Evolutionary conservation across 768 basidiomycete genomes (phyloP), one percentile per base, ranked within the genome.

Genomic region (Rhizopogon rudus): DNA sequence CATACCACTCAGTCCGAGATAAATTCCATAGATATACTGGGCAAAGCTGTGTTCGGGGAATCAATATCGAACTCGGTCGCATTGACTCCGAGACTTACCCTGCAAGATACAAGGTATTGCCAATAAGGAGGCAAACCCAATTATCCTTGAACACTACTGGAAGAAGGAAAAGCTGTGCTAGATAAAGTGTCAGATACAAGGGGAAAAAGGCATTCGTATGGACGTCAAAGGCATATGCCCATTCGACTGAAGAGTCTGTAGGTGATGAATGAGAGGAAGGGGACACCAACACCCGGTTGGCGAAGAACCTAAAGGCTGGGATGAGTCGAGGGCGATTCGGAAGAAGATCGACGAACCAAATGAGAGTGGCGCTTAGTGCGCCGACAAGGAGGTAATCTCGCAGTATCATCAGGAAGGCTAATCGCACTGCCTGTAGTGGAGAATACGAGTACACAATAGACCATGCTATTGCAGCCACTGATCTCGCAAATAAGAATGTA

Each of bases 161-260:
- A 2, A 91, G 81, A 10, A 98, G 78, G 59, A 95, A 84, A 10
- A 97, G 79, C 66, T 98, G 92, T 0, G 88, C 89, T 56, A 93
- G 75, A 68, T 97, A 97, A 52, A 97, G 81, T 9, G 90, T 87
- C 56, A 97, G 81, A 72, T 91, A 96, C 56, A 94, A 76, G 17
- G 94, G 94, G 72, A 98, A 96, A 78, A 98, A 98, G 3, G 93
- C 88, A 64, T 98, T 98, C 56, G 89, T 95, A 71, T 97, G 94
- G 14, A 98, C 89, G 69, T 98, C 96, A 64, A 98, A 96, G 12
- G 91, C 93, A 70, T 97, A 98, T 4, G 88, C 90, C 91, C 87
- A 94, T 77, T 93, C 91, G 31, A 93, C 88, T 17, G 73, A 72
- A 43, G 88, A 82, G 61, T 88, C 84, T n/a, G 81, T 78, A 0